Conservation (phyloP, 805 yeast species). For the Debaryomyces castellii region DNA sequence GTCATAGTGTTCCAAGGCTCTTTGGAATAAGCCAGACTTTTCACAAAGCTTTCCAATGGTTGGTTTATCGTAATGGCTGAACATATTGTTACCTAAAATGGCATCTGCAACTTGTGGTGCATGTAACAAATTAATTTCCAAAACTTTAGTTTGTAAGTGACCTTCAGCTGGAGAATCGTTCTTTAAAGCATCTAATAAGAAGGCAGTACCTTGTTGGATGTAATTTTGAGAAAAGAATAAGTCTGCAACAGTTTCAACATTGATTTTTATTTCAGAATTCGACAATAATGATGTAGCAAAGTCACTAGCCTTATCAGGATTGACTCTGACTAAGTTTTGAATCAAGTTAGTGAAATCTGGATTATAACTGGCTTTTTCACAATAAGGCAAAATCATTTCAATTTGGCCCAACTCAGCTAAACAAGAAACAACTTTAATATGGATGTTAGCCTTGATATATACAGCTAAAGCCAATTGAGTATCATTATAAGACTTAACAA, state of each 20-base stretch:
- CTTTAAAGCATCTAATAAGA: conserved; percentile 91
- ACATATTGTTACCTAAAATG: conserved; percentile 91
- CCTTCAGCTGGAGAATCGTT: conserved; percentile 93
- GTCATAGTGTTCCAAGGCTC: conserved; percentile 94
- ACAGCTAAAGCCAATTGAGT: conserved; percentile 85
- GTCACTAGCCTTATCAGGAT: conserved; percentile 98
- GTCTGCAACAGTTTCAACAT: conserved; percentile 86
- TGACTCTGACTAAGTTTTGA: conserved; percentile 85
- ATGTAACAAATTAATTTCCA: conserved; percentile 88
- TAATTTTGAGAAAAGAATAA: conserved; percentile 91
- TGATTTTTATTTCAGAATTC: conserved; percentile 58
- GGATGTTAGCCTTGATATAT: conserved; percentile 77
- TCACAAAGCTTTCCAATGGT: conserved; percentile 91
- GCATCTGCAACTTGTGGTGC: conserved; percentile 99
- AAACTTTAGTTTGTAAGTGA: conserved; percentile 88
- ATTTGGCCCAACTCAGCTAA: conserved; percentile 95
- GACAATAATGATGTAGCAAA: conserved; percentile 85
- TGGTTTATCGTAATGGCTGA: conserved; percentile 91
- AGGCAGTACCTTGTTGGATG: conserved; percentile 97
- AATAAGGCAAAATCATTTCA: conserved; percentile 92
- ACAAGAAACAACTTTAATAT: conserved; percentile 85
- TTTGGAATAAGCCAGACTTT: conserved; percentile 91
- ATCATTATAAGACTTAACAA: conserved; percentile 81
- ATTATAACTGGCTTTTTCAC: conserved; percentile 81
- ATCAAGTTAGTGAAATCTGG: conserved; percentile 90